Conservation (phyloP, 345 rosid genomes). For the Hirschfeldia incana region DNA sequence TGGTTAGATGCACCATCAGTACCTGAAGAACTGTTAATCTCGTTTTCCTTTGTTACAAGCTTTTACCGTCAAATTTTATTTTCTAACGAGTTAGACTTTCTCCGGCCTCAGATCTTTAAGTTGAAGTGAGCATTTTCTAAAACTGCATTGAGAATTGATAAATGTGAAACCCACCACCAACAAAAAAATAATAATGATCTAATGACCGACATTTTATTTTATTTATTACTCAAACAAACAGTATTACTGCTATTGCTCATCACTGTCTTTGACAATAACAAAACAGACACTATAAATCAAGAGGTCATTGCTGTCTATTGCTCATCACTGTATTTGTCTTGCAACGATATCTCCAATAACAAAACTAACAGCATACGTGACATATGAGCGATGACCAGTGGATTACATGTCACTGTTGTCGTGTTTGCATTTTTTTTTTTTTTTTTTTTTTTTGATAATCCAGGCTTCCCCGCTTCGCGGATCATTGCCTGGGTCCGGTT, state of each 20-base stretch:
- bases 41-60: too few species aligned
- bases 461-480: too few species aligned
- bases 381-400: conserved; percentile 11
- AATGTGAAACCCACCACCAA: too few species aligned
- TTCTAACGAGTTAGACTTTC: too few species aligned
- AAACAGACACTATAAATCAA: neutral
- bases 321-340: conserved; percentile 11
- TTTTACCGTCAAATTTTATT: too few species aligned
- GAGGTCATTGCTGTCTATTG: neutral
- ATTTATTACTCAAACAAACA: neutral
- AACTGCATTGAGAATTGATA: too few species aligned
- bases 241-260: neutral
- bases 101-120: too few species aligned
- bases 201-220: neutral
- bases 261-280: conserved; percentile 5
- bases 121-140: too few species aligned
- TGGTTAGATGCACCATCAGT: too few species aligned
- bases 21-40: too few species aligned
- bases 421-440: conserved; percentile 29
- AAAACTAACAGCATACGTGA: neutral
- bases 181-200: neutral
- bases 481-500: too few species aligned
- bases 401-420: conserved; percentile 25
- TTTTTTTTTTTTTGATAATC: too few species aligned
- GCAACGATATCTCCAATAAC: neutral